Conservation (phyloP, 441 rosid genomes). For the Melastoma candidum region DNA sequence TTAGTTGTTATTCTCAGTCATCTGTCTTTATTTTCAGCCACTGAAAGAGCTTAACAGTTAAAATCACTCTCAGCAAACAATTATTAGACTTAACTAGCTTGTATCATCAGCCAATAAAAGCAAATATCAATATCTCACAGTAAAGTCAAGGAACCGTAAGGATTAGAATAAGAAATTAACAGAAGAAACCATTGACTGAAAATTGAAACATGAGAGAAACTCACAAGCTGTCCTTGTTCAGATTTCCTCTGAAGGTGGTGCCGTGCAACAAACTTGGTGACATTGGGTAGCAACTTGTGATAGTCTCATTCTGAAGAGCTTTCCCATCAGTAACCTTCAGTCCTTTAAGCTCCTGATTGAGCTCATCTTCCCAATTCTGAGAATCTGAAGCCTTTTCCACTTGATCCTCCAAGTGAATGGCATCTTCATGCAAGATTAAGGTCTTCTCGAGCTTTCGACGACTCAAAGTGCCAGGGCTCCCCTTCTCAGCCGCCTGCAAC, state of each 20-base stretch:
- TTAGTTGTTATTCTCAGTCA: no score
- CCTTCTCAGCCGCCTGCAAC: conserved; percentile 87
- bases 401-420: conserved; percentile 36
- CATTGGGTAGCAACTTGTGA: conserved; percentile 48
- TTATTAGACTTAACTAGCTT: no score
- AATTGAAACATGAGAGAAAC: conserved; percentile 23
- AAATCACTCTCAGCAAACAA: no score
- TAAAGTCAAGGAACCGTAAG: neutral
- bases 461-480: conserved; percentile 50
- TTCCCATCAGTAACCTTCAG: conserved; percentile 48
- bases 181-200: neutral
- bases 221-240: conserved; percentile 78
- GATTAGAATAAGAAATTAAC: conserved; percentile 1
- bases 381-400: conserved; percentile 40
- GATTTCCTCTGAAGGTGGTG: conserved; percentile 27
- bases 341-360: conserved; percentile 54
- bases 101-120: no score
- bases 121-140: no score
- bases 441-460: conserved; percentile 79
- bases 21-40: no score
- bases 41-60: no score
- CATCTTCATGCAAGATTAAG: conserved; percentile 86
- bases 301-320: conserved; percentile 40
- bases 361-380: conserved; percentile 62
- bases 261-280: conserved; percentile 90